These are phyloP conservation scores for Magnaporthales sp. DNA, from an alignment of 2,329 filamentous ascomycete species.

Conservation along the genomic window DNA sequence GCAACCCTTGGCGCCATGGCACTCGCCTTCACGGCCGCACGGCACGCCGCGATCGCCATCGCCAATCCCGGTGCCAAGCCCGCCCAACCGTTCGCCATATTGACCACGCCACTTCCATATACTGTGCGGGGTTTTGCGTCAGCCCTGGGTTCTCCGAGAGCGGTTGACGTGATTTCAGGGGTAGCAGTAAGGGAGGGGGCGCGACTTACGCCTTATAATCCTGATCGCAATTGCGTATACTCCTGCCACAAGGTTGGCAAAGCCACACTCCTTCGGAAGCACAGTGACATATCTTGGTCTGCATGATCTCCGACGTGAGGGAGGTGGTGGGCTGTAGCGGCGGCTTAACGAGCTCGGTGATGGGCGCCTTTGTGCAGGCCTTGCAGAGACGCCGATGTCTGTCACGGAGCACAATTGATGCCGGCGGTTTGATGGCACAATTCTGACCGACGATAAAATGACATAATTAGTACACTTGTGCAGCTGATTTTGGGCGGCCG, in stretches of 20 bases:
- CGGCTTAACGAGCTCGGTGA: conserved; percentile 44
- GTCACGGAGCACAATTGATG: conserved; percentile 55
- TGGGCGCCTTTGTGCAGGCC: conserved; percentile 63
- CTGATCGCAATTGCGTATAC: conserved; percentile 51
- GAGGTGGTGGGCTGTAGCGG: conserved; percentile 33
- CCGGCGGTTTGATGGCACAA: conserved; percentile 77
- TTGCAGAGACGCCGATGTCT: conserved; percentile 76
- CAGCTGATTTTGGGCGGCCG: not conserved
- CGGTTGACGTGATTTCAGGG: not conserved
- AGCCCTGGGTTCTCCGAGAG: not conserved
- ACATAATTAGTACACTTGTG: not conserved
- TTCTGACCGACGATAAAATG: conserved; percentile 47
- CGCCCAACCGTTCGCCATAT: conserved; percentile 72
- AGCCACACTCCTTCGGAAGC: conserved; percentile 62
- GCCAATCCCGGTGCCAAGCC: conserved; percentile 77
- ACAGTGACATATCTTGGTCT: conserved; percentile 44
- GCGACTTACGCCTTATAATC: conserved; percentile 46
- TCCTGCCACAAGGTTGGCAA: conserved; percentile 73
- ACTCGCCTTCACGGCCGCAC: conserved; percentile 70
- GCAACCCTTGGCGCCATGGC: conserved; percentile 66
- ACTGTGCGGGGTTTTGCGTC: conserved; percentile 21
- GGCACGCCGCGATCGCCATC: conserved; percentile 83
- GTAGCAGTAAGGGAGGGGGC: conserved; percentile 2
- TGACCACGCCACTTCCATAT: conserved; percentile 87
- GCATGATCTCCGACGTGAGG: conserved; percentile 46